phyloP scores from a whole-genome alignment of 2,329 filamentous ascomycete species.

The Neodidymelliopsis sp. region DNA sequence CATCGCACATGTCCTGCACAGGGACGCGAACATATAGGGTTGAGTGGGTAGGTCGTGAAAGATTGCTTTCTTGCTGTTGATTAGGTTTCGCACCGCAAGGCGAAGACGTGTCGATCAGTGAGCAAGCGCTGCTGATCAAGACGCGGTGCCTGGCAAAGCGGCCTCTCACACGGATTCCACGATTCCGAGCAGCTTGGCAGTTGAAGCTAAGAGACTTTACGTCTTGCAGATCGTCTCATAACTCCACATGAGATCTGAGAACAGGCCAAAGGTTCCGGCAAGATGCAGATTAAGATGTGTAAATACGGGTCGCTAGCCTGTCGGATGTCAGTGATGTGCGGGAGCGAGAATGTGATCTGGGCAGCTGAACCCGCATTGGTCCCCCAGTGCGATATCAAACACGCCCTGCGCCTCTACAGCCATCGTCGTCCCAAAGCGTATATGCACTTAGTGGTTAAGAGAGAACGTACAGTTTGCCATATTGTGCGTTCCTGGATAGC shows the following conservation, averaged over 20 bases:
- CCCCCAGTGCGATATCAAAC: too few relatives aligned
- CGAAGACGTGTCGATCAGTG: conserved; percentile 1
- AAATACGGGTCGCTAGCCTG: not conserved
- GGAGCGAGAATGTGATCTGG: conserved; percentile 5
- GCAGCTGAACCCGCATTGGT: too few relatives aligned
- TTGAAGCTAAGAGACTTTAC: not conserved
- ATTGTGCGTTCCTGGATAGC: too few relatives aligned
- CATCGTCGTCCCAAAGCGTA: too few relatives aligned
- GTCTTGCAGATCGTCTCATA: not conserved
- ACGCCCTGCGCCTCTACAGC: too few relatives aligned
- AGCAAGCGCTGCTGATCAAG: conserved; percentile 4
- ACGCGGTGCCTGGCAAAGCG: conserved; percentile 5
- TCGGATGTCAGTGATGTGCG: conserved; percentile 10
- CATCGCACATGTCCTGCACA: not conserved
- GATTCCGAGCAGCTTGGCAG: not conserved
- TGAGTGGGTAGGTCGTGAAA: not conserved
- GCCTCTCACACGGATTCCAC: not conserved
- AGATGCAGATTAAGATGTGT: conserved; percentile 2
- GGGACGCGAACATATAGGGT: not conserved
- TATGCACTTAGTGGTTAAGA: too few relatives aligned
- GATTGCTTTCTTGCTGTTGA: not conserved
- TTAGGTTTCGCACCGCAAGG: not conserved
- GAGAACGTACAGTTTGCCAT: too few relatives aligned
- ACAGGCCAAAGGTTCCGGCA: not conserved
- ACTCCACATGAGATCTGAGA: conserved; percentile 8